Evolutionary conservation across 1,139 yeast genomes (phyloP), one percentile per base, ranked within the genome.

Genomic region (Candida neerlandica): DNA sequence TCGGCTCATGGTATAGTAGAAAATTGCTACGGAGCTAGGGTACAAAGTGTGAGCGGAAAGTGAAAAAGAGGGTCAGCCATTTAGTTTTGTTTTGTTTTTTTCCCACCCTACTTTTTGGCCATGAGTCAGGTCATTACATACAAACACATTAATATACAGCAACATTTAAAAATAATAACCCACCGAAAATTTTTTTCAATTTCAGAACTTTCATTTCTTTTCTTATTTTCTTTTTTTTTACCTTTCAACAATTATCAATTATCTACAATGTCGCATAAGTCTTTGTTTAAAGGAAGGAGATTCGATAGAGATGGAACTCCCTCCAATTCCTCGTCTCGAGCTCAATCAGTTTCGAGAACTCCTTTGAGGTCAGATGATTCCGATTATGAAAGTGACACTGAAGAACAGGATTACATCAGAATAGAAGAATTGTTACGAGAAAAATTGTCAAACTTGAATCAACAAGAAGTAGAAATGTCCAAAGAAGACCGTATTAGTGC

Each of bases 321-420:
- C 4, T 61, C 65, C n/a, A 60, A 58, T 44, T 55, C 70, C 1
- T 64, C 73, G 0, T 72, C 78, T 1, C 56, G 79, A 21, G 70
- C 75, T 0, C 69, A 57, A 2, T 73, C 78, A 11, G 59, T 72
- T 26, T 69, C 73, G n/a, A 60, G 78, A 48, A 75, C 81, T 9
- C 81, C 81, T 1, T 54, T 67, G 48, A 45, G 55, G 32, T 46
- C 55, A 11, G 60, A 56, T 18, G 59, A 69, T 61, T 66, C 68
- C 0, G 80, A 75, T 54, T 75, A 73, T 41, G 80, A 75, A 58
- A 78, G 72, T 46, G 75, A 75, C 52, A 73, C 73, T 2, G 59
- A 63, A 45, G 80, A 75, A 52, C 68, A 68, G 34, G 76, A 72
- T 56, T 73, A 71, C 55, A 68, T 63, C 45, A 66, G 64, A 41